These are phyloP conservation scores for Cercospora sp. DNA, from an alignment of 2,329 filamentous ascomycete species.

Conservation along the genomic window DNA sequence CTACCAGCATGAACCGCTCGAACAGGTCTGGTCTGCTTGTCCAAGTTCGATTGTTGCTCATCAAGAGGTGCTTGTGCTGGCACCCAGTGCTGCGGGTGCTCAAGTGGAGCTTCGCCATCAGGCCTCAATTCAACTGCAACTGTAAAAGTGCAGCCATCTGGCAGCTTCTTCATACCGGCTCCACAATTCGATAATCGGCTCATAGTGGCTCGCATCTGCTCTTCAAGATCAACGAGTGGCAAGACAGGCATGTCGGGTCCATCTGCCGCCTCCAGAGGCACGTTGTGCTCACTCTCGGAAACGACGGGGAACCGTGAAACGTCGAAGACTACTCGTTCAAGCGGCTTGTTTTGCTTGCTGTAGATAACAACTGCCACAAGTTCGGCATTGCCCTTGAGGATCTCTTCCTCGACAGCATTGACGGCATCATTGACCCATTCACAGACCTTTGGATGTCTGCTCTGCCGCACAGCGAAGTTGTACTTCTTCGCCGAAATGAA, in stretches of 20 bases:
- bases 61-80: slow-evolving; percentile 46
- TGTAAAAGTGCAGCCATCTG: slow-evolving; percentile 70
- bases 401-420: slow-evolving; percentile 67
- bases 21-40: slow-evolving; percentile 58
- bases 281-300: slow-evolving; percentile 49
- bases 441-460: slow-evolving; percentile 81
- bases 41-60: slow-evolving; percentile 36
- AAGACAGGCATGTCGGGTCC: slow-evolving; percentile 33
- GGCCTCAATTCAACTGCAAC: slow-evolving; percentile 72
- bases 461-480: slow-evolving; percentile 82
- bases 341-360: slow-evolving; percentile 53
- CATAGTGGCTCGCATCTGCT: slow-evolving; percentile 70
- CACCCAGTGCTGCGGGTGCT: slow-evolving; percentile 60
- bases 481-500: slow-evolving; percentile 80
- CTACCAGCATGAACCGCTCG: slow-evolving; percentile 65
- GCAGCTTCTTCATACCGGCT: slow-evolving; percentile 59
- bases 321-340: slow-evolving; percentile 64
- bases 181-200: slow-evolving; percentile 62
- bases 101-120: slow-evolving; percentile 52
- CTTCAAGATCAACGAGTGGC: slow-evolving; percentile 60
- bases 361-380: slow-evolving; percentile 60
- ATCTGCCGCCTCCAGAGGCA: slow-evolving; percentile 50
- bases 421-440: slow-evolving; percentile 82
- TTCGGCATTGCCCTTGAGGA: slow-evolving; percentile 61
- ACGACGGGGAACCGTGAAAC: slow-evolving; percentile 58